These are phyloP conservation scores for Aspergillus fructus DNA, from an alignment of 2,329 filamentous ascomycete species.

Conservation along the genomic window DNA sequence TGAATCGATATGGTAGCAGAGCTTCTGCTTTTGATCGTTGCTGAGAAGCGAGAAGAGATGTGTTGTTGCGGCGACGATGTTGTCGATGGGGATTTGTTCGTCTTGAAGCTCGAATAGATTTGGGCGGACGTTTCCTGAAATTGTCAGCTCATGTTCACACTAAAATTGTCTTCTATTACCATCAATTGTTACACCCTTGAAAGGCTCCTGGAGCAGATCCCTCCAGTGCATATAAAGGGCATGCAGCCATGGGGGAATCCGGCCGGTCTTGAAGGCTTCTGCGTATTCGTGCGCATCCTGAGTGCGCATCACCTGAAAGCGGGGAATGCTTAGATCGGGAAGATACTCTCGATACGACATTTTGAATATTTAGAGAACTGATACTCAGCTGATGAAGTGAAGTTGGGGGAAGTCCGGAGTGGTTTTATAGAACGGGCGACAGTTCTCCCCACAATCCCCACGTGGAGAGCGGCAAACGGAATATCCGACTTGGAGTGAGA, in stretches of 20 bases:
- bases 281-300: conserved; percentile 66
- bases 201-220: conserved; percentile 62
- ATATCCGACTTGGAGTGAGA: conserved; percentile 9
- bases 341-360: conserved; percentile 57
- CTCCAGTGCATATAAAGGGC: conserved; percentile 61
- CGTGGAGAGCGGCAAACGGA: conserved; percentile 16
- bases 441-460: conserved; percentile 13
- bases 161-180: conserved; percentile 42
- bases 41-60: conserved; percentile 49
- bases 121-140: conserved; percentile 50
- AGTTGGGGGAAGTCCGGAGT: not conserved
- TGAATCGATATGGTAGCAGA: conserved; percentile 65
- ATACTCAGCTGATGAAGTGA: not conserved
- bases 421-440: not conserved
- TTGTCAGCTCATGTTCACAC: conserved; percentile 1
- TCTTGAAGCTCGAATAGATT: conserved; percentile 62
- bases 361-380: not conserved
- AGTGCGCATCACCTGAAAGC: conserved; percentile 63
- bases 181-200: conserved; percentile 68
- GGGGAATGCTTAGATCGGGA: conserved; percentile 60
- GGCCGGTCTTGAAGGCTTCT: conserved; percentile 57
- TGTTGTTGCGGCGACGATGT: conserved; percentile 56
- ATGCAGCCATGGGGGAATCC: conserved; percentile 66
- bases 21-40: conserved; percentile 48
- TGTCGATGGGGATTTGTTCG: conserved; percentile 60